Evolutionary conservation across 768 basidiomycete species (phyloP), one percentile per base, ranked within the genome.

Genomic region (Kwoniella sp.): DNA sequence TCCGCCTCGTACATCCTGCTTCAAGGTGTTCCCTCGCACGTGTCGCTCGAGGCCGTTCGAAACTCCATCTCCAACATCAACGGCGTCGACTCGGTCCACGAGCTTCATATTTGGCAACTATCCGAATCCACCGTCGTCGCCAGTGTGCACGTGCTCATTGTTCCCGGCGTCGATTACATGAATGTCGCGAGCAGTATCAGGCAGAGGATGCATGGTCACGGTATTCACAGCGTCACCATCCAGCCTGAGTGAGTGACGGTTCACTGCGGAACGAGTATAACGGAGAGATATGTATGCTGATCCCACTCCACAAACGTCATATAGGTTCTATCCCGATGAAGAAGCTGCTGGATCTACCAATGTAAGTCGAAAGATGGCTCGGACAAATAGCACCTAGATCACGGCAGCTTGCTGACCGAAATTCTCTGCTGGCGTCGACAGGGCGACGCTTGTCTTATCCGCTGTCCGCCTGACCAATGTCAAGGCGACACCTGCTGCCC

Each of bases 121-220:
- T 94, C 92, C 11, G 96, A 99, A 82, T 87, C 86, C 62, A 97
- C 96, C 79, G 87, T 93, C 60, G 90, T 99, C 48, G 94, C 94
- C 11, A 94, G 91, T 1, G 95, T 99, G 26, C 96, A 99, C 81
- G 92, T 99, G 54, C 86, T 91, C 72, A 87, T 93, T 8, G 88
- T 88, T 41, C 85, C 88, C 55, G 86, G 87, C 23, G 85, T 87
- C 61, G 93, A 96, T 74, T 98, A 97, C 78, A 97, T 97, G 91
- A 87, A 85, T 1, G 86, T 94, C 55, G 91, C 92, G 17, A 86
- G 86, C 41, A 86, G 89, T 48, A 95, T 99, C 68, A 86, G 93
- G 62, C 86, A 88, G 79, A 87, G 86, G 0, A 85, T 98, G 61
- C 96, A 98, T 78, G 83, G 89, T 52, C 90, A 91, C 72, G 94